Evolutionary conservation across 2,329 filamentous ascomycete species (phyloP).

Genomic region (Triangularia verruculosa): DNA sequence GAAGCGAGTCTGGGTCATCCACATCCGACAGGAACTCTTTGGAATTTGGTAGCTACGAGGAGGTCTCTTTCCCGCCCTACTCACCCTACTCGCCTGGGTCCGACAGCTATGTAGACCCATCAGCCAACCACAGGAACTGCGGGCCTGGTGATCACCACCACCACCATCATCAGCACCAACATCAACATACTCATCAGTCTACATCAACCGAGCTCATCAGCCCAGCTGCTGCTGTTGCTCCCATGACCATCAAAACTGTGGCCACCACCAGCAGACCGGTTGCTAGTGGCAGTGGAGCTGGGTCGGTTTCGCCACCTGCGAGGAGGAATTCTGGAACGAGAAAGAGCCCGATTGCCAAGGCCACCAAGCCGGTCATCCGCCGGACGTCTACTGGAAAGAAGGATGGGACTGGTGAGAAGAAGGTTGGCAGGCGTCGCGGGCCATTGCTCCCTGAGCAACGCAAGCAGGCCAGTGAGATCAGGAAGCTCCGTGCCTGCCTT

Average conservation of each 20-base stretch:
- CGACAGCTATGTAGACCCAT: slow-evolving; percentile 65
- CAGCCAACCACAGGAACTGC: slow-evolving; percentile 59
- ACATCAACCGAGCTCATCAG: slow-evolving; percentile 57
- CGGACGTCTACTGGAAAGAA: slow-evolving; percentile 75
- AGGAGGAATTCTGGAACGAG: slow-evolving; percentile 67
- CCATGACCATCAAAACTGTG: slow-evolving; percentile 66
- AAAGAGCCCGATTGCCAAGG: slow-evolving; percentile 78
- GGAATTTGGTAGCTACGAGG: slow-evolving; percentile 77
- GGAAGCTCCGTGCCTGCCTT: slow-evolving; percentile 88
- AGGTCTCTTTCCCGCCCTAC: slow-evolving; percentile 67
- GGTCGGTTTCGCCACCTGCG: slow-evolving; percentile 59
- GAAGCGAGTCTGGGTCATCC: slow-evolving; percentile 83
- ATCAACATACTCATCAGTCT: slow-evolving; percentile 29
- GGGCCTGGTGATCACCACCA: slow-evolving; percentile 55
- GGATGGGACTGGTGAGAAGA: slow-evolving; percentile 78
- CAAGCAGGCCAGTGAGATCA: slow-evolving; percentile 94
- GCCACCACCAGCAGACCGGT: slow-evolving; percentile 59
- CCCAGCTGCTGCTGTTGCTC: slow-evolving; percentile 64
- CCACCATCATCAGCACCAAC: slow-evolving; percentile 36
- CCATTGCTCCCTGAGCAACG: slow-evolving; percentile 89
- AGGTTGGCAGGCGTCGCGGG: slow-evolving; percentile 84
- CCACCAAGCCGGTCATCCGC: slow-evolving; percentile 79
- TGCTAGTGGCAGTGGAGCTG: slow-evolving; percentile 52
- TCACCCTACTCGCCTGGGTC: slow-evolving; percentile 82
- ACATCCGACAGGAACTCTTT: slow-evolving; percentile 66